phyloP scores from a whole-genome alignment of 495 filamentous ascomycete genomes.

The Eremomyces bilateralis region DNA sequence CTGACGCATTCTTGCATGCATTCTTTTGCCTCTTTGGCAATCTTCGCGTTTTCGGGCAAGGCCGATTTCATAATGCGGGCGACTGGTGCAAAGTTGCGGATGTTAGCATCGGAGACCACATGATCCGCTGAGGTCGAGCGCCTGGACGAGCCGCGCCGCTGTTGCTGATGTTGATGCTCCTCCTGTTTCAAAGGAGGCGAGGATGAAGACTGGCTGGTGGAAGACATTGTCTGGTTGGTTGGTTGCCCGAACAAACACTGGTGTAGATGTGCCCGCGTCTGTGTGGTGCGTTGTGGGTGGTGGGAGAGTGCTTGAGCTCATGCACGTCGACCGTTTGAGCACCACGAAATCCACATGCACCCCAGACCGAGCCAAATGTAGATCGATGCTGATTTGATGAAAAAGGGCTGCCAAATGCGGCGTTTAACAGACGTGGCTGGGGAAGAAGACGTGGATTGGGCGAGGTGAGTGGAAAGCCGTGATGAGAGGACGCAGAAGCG shows the following conservation, averaged over 20 bases:
- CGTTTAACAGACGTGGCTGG: constrained; percentile 22
- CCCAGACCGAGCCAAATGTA: no score
- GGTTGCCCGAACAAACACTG: no score
- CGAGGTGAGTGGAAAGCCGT: constrained; percentile 6
- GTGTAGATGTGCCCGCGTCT: no score
- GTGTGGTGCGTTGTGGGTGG: no score
- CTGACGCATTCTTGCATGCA: constrained; percentile 99
- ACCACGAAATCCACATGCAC: no score
- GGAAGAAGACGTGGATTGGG: constrained; percentile 19
- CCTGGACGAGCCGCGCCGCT: constrained; percentile 12
- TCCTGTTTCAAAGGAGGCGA: no score
- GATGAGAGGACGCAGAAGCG: constrained; percentile 16
- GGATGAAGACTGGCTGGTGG: constrained; percentile 17
- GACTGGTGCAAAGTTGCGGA: constrained; percentile 75
- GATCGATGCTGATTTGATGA: no score
- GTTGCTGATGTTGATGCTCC: constrained; percentile 20
- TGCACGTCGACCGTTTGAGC: no score
- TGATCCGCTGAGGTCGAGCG: no score
- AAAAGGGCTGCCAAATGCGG: no score
- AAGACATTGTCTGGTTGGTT: no score
- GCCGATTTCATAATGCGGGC: constrained; percentile 98
- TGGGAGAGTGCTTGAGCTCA: no score
- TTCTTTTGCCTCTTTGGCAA: constrained; percentile 97
- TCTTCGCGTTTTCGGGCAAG: constrained; percentile 94
- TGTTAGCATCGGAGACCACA: constrained; percentile 56